phyloP scores from a whole-genome alignment of 2,329 filamentous ascomycete species.

The Xylariaceae sp. region DNA sequence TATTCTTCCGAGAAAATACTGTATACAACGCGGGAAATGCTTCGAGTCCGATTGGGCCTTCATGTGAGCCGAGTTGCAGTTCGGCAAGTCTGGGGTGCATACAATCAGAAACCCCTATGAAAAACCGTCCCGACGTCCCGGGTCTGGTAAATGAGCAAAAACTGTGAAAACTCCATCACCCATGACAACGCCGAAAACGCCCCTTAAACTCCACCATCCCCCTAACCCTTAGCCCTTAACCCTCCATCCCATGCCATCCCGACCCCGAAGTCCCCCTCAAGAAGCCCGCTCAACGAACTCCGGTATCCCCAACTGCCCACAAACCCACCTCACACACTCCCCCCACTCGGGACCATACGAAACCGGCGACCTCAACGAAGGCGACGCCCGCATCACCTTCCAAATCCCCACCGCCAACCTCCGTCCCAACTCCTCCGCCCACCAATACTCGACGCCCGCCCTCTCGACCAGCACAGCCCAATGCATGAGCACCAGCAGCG shows the following conservation, averaged over 20 bases:
- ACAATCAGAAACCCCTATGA: too few species aligned
- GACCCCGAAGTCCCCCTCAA: background rate
- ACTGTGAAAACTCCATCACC: background rate
- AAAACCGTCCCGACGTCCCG: too few species aligned
- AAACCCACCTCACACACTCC: conserved; percentile 28
- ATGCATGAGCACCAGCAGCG: conserved; percentile 35
- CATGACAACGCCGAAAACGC: background rate
- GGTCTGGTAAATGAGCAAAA: background rate
- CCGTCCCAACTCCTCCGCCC: conserved; percentile 20
- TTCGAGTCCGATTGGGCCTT: too few species aligned
- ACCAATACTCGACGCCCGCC: conserved; percentile 26
- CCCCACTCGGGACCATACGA: conserved; percentile 22
- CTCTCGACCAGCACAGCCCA: conserved; percentile 35
- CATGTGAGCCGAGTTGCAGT: too few species aligned
- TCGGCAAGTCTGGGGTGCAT: too few species aligned
- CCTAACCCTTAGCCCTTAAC: background rate
- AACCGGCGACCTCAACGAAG: conserved; percentile 9
- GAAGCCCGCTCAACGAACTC: background rate
- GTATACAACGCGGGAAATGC: too few species aligned
- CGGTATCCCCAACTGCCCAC: conserved; percentile 21
- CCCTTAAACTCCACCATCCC: background rate
- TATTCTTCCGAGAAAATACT: too few species aligned
- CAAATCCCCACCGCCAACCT: conserved; percentile 27
- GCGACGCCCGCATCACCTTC: conserved; percentile 22
- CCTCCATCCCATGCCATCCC: background rate